These are phyloP conservation scores for Roridomyces roridus DNA, from an alignment of 768 basidiomycete species.

Conservation along the genomic window DNA sequence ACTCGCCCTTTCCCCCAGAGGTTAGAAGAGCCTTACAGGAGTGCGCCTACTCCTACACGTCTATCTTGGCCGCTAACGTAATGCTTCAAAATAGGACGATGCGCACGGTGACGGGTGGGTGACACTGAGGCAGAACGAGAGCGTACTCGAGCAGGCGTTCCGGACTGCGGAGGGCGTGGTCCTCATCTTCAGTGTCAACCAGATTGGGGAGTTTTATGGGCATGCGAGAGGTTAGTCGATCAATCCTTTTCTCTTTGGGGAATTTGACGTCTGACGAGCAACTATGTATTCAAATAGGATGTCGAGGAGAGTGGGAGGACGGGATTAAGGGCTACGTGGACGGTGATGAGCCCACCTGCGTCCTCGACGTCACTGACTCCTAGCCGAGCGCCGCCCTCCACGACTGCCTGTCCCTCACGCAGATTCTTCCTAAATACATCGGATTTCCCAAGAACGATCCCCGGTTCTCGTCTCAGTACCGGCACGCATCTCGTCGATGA, in stretches of 20 bases:
- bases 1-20: conserved; percentile 2
- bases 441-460: neutral
- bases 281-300: conserved; percentile 61
- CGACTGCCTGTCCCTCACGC: neutral
- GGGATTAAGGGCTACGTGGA: conserved; percentile 55
- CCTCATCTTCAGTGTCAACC: conserved; percentile 92
- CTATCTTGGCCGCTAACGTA: too few species aligned
- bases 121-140: conserved; percentile 93
- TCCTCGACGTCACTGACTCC: neutral
- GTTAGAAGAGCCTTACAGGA: neutral
- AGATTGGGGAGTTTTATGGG: conserved; percentile 93
- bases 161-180: conserved; percentile 88
- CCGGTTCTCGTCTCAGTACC: conserved; percentile 10
- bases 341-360: conserved; percentile 37
- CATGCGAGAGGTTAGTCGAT: conserved; percentile 73
- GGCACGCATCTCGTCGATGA: conserved; percentile 7
- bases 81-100: conserved; percentile 66
- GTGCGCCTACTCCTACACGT: conserved; percentile 23
- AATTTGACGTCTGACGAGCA: too few species aligned
- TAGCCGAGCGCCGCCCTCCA: neutral
- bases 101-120: conserved; percentile 85
- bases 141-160: conserved; percentile 89
- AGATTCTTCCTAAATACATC: too few species aligned
- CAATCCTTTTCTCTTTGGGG: neutral
- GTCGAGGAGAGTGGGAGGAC: conserved; percentile 50